A percentile compares a stretch with the other conserved stretches of the same genome.
phyloP scores from a whole-genome alignment of 2,329 filamentous ascomycete genomes.

The Hymenoscyphus fraxineus region DNA sequence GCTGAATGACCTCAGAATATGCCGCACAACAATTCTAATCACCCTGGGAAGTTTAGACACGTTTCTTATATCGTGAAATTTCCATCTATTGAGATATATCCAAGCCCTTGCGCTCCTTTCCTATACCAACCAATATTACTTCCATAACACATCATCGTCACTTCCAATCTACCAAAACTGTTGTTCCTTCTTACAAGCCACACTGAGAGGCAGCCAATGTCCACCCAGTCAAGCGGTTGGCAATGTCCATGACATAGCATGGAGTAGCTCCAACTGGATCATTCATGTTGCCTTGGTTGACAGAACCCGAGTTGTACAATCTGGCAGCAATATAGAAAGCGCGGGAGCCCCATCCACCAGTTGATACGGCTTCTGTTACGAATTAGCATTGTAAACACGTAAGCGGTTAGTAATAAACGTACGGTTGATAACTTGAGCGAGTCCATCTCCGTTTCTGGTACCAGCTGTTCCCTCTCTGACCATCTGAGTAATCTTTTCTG shows the following conservation, averaged over 20 bases:
- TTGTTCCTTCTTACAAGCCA: background rate
- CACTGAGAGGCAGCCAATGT: conserved; percentile 17
- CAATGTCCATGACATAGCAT: conserved; percentile 28
- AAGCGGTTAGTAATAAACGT: background rate
- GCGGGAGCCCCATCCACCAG: conserved; percentile 27
- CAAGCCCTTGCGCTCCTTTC: too few species aligned
- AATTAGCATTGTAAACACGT: background rate
- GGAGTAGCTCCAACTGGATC: conserved; percentile 24
- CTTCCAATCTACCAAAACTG: too few species aligned
- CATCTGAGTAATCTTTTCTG: conserved; percentile 29
- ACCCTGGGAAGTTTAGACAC: too few species aligned
- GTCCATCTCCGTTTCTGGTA: conserved; percentile 36
- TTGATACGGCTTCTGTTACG: conserved; percentile 1
- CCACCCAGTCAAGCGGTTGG: conserved; percentile 27
- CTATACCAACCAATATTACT: too few species aligned
- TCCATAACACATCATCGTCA: too few species aligned
- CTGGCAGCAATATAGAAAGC: conserved; percentile 38
- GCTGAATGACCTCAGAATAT: too few species aligned
- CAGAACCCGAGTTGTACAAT: conserved; percentile 41
- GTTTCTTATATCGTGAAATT: too few species aligned
- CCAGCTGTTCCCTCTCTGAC: conserved; percentile 38
- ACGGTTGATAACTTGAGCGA: conserved; percentile 33
- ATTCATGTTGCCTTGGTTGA: conserved; percentile 35
- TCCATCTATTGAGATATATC: too few species aligned
- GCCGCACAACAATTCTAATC: too few species aligned